A percentile compares a stretch with the other conserved stretches of the same genome.
phyloP scores from a whole-genome alignment of 2,329 filamentous ascomycete species.

The Akanthomyces lecanii region DNA sequence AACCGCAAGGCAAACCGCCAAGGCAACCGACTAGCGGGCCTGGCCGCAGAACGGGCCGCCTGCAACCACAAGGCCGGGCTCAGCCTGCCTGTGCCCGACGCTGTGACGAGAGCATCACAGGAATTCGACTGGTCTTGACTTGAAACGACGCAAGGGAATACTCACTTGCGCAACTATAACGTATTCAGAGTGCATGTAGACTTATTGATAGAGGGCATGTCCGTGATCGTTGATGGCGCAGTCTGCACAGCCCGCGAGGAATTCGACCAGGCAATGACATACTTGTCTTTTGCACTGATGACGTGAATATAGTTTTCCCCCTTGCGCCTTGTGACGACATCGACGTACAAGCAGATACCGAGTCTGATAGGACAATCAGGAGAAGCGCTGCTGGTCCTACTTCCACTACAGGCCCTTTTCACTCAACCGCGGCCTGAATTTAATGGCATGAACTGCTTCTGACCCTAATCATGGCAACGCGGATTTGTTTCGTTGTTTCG shows the following conservation, averaged over 20 bases:
- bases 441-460: neutral
- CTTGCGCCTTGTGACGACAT: neutral
- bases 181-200: neutral
- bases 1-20: slow-evolving; percentile 10
- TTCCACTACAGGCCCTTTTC: neutral
- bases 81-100: slow-evolving; percentile 4
- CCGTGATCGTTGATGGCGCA: neutral
- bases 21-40: neutral
- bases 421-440: neutral
- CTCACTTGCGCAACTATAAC: neutral
- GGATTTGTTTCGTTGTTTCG: neutral
- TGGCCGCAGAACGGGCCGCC: slow-evolving; percentile 14
- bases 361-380: too few species aligned
- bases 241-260: slow-evolving; percentile 6
- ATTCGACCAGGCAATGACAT: neutral
- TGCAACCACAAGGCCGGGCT: slow-evolving; percentile 7
- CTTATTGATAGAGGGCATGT: neutral
- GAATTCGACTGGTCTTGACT: neutral
- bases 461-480: too few species aligned
- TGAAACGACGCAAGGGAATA: neutral
- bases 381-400: neutral
- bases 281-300: neutral
- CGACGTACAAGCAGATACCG: too few species aligned
- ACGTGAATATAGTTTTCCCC: neutral
- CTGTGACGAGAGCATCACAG: neutral